Conservation (phyloP, 2,329 filamentous ascomycete genomes). For the Hirsutella thompsonii region DNA sequence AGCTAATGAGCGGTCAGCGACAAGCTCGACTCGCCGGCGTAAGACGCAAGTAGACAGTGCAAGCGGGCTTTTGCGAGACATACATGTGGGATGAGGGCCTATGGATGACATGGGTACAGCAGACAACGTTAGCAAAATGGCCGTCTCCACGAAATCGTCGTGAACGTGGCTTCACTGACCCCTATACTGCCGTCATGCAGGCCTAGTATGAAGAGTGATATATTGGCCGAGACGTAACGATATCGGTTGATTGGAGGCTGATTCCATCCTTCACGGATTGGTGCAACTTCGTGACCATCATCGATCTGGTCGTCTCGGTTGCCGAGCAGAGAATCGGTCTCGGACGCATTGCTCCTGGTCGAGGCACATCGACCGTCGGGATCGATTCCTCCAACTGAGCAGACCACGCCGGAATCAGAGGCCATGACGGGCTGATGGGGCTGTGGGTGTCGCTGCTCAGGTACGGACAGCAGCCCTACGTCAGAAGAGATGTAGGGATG, state of each 20-base stretch:
- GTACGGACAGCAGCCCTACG: too few species aligned
- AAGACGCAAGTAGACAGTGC: background rate
- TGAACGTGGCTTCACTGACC: slow-evolving; percentile 23
- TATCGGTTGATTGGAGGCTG: slow-evolving; percentile 43
- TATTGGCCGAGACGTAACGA: slow-evolving; percentile 45
- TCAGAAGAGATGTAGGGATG: too few species aligned
- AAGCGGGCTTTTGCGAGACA: slow-evolving; percentile 6
- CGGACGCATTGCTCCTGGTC: background rate
- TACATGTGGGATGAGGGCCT: slow-evolving; percentile 36
- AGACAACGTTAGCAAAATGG: background rate
- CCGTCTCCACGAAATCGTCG: background rate
- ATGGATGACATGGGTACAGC: background rate
- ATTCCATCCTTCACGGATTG: slow-evolving; percentile 45
- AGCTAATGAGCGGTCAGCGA: slow-evolving; percentile 9
- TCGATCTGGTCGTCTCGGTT: background rate
- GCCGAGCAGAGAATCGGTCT: background rate
- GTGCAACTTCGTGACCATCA: slow-evolving; percentile 3
- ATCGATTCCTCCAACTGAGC: background rate
- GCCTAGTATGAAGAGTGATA: slow-evolving; percentile 52
- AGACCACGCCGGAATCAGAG: background rate
- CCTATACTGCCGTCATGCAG: slow-evolving; percentile 56
- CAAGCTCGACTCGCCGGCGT: background rate
- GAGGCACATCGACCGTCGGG: background rate
- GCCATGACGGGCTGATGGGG: background rate
- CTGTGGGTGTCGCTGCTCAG: too few species aligned